Evolutionary conservation across 2,329 filamentous ascomycete genomes (phyloP).

Genomic region (Talaromyces amestolkiae): DNA sequence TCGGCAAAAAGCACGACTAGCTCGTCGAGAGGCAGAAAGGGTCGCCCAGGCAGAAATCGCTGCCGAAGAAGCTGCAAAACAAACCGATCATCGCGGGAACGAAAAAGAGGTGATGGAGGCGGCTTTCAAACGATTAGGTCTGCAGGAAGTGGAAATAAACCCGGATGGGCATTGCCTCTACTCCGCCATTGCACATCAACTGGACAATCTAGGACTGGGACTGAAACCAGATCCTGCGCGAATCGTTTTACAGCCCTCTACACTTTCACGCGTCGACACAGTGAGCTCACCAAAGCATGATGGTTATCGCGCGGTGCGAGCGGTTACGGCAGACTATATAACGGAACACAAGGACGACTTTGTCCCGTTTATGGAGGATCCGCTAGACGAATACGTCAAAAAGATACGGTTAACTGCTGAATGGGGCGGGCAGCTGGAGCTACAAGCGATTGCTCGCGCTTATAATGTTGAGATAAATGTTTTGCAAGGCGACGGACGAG

Average conservation of each 20-base stretch:
- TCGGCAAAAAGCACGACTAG: slow-evolving; percentile 85
- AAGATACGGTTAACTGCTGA: slow-evolving; percentile 85
- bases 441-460: slow-evolving; percentile 76
- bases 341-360: slow-evolving; percentile 73
- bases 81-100: slow-evolving; percentile 68
- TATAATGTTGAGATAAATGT: slow-evolving; percentile 81
- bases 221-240: slow-evolving; percentile 38
- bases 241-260: slow-evolving; percentile 32
- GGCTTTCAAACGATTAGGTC: slow-evolving; percentile 60
- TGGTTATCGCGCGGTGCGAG: slow-evolving; percentile 66
- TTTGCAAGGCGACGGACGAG: slow-evolving; percentile 74
- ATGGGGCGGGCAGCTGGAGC: slow-evolving; percentile 92
- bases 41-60: slow-evolving; percentile 68
- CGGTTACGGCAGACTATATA: slow-evolving; percentile 76
- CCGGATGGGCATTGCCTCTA: slow-evolving; percentile 96
- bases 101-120: slow-evolving; percentile 70
- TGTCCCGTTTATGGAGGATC: slow-evolving; percentile 80
- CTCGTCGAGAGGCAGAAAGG: slow-evolving; percentile 81
- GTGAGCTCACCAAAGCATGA: slow-evolving; percentile 39
- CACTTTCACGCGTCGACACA: slow-evolving; percentile 33
- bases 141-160: slow-evolving; percentile 74
- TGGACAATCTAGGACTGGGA: slow-evolving; percentile 51
- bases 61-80: slow-evolving; percentile 68
- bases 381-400: slow-evolving; percentile 66
- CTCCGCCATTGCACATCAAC: slow-evolving; percentile 82